These are phyloP conservation scores for Paramyrothecium roridum DNA, from an alignment of 2,329 filamentous ascomycete species.

Conservation along the genomic window DNA sequence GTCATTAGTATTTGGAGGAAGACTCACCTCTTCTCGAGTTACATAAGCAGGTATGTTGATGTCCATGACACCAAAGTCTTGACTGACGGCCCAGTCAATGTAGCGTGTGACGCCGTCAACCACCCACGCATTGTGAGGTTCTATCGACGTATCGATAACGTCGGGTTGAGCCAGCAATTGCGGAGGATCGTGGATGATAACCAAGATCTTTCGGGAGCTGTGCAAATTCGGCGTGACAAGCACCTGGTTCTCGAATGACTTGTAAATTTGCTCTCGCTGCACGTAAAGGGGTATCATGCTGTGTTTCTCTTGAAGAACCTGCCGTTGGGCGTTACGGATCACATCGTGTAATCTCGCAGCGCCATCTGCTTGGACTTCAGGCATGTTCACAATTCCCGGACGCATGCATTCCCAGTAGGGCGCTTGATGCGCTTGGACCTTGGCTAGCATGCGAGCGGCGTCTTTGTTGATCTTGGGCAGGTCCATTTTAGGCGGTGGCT, in stretches of 20 bases:
- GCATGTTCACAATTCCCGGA: conserved; percentile 57
- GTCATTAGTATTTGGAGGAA: conserved; percentile 7
- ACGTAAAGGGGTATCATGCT: conserved; percentile 80
- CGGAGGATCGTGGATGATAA: conserved; percentile 90
- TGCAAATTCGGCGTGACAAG: conserved; percentile 73
- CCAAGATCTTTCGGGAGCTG: conserved; percentile 63
- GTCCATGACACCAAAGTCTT: conserved; percentile 82
- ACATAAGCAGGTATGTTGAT: conserved; percentile 83
- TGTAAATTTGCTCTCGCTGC: conserved; percentile 67
- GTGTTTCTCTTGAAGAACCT: conserved; percentile 66
- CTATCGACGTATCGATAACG: conserved; percentile 67
- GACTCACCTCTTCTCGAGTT: conserved; percentile 56
- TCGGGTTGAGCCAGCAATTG: conserved; percentile 67
- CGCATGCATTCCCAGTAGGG: conserved; percentile 88
- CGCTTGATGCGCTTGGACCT: conserved; percentile 59
- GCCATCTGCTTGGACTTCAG: conserved; percentile 47
- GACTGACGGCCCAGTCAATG: conserved; percentile 76
- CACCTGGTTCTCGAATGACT: conserved; percentile 82
- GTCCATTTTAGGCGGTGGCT: conserved; percentile 68
- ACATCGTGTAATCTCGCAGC: conserved; percentile 73
- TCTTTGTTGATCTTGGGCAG: conserved; percentile 56
- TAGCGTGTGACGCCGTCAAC: conserved; percentile 80
- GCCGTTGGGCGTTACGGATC: conserved; percentile 73
- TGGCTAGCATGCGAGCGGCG: conserved; percentile 52
- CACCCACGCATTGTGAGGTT: conserved; percentile 83